Conservation (phyloP, 192 early-diverging fungal genomes). For the Coemansia asiatica region DNA sequence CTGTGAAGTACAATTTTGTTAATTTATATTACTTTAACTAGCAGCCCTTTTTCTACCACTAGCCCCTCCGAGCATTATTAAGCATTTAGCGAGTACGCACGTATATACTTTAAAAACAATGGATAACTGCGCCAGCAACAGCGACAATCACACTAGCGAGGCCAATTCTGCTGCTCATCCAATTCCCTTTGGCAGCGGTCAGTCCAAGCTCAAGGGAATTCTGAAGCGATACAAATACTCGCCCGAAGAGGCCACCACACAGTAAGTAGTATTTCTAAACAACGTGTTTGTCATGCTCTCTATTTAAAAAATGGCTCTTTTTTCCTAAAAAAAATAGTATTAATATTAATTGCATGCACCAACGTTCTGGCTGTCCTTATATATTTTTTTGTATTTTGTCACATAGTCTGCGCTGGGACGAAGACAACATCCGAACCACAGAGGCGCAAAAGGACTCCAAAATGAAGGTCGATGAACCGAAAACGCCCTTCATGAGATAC, state of each 20-base stretch:
- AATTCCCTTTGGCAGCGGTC: conserved; percentile 12
- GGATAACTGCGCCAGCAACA: neutral
- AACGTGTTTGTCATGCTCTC: too few relatives aligned
- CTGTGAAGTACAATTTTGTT: too few relatives aligned
- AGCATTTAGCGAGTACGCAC: too few relatives aligned
- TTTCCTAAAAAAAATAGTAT: neutral
- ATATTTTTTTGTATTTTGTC: neutral
- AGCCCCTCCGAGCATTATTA: too few relatives aligned
- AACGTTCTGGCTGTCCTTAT: neutral
- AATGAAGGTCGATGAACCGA: conserved; percentile 97
- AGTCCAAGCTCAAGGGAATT: conserved; percentile 52
- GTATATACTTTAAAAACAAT: neutral
- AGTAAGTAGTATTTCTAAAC: conserved; percentile 24
- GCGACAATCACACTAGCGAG: neutral
- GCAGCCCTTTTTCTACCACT: too few relatives aligned
- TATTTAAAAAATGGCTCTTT: too few relatives aligned
- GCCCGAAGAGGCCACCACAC: conserved; percentile 19
- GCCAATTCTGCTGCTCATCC: neutral
- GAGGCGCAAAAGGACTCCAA: conserved; percentile 87
- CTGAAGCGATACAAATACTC: conserved; percentile 35
- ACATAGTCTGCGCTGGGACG: conserved; percentile 86
- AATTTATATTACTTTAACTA: too few relatives aligned
- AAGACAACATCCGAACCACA: conserved; percentile 86
- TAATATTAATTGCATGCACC: neutral
- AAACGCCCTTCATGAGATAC: conserved; percentile 93